A percentile compares a stretch with the other conserved stretches of the same genome.
These are phyloP conservation scores for Hypomontagnella monticulosa DNA, from an alignment of 495 filamentous ascomycete genomes.

Conservation along the genomic window DNA sequence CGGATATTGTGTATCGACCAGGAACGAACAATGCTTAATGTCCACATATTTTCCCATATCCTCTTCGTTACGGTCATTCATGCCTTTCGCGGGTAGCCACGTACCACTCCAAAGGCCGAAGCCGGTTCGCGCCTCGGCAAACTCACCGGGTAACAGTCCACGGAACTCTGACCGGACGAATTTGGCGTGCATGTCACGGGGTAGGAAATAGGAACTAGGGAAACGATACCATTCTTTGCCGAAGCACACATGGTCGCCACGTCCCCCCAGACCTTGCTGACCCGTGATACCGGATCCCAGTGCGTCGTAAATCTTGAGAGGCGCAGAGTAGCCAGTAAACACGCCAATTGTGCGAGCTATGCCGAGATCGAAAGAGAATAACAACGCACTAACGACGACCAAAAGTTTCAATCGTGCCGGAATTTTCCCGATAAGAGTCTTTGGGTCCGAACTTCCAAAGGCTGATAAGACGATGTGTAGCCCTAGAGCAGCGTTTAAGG, in stretches of 20 bases:
- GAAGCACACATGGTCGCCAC: constrained; percentile 81
- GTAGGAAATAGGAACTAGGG: constrained; percentile 91
- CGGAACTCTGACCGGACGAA: constrained; percentile 91
- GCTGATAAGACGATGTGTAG: constrained; percentile 79
- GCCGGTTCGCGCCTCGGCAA: constrained; percentile 71
- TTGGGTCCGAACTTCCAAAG: constrained; percentile 73
- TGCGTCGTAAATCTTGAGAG: constrained; percentile 74
- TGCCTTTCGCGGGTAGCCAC: constrained; percentile 80
- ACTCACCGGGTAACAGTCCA: constrained; percentile 91
- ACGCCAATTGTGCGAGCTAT: constrained; percentile 81
- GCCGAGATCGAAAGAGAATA: constrained; percentile 71
- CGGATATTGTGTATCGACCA: constrained; percentile 88
- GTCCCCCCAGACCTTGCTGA: constrained; percentile 55
- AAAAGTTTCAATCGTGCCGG: constrained; percentile 74
- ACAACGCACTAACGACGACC: constrained; percentile 59
- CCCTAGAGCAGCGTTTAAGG: constrained; percentile 88
- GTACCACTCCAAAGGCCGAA: constrained; percentile 76
- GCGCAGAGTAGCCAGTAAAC: constrained; percentile 85
- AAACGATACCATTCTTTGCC: constrained; percentile 99
- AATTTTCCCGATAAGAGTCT: constrained; percentile 71
- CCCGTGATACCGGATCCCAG: constrained; percentile 61
- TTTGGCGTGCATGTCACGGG: constrained; percentile 78
- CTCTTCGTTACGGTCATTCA: constrained; percentile 93
- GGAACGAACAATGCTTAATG: constrained; percentile 76
- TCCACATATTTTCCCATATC: constrained; percentile 89